Evolutionary conservation across 1,284 basidiomycete species (phyloP).

Genomic region (Heliocybe sulcata): DNA sequence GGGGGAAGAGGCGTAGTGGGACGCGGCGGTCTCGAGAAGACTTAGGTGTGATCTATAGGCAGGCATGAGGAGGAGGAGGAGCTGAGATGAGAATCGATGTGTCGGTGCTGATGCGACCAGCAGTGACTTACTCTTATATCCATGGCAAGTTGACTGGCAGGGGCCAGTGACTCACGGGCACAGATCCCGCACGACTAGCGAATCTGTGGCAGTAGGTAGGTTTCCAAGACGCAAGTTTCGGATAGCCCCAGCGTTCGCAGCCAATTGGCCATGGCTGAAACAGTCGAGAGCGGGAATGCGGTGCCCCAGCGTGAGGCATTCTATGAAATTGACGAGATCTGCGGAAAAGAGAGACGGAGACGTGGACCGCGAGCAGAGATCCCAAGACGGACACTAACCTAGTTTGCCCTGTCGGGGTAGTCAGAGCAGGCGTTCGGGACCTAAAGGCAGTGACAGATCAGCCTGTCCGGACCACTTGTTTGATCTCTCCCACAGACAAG

Average conservation of each 20-base stretch:
- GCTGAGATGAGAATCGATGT: background rate
- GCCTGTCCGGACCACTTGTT: background rate
- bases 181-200: background rate
- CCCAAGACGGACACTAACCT: background rate
- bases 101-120: background rate
- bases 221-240: conserved; percentile 1
- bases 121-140: conserved; percentile 1
- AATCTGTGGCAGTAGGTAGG: background rate
- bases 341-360: background rate
- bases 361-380: background rate
- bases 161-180: background rate
- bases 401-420: background rate
- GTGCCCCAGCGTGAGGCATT: background rate
- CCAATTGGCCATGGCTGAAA: background rate
- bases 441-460: background rate
- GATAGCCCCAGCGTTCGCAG: background rate
- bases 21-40: conserved; percentile 39
- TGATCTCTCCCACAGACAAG: background rate
- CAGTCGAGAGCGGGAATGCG: background rate
- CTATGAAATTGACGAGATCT: background rate
- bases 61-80: conserved; percentile 21
- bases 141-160: background rate
- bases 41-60: conserved; percentile 37
- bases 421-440: background rate
- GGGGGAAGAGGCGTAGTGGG: conserved; percentile 31